These are phyloP conservation scores for Metrosideros polymorpha DNA, from an alignment of 441 rosid species.

Conservation along the genomic window DNA sequence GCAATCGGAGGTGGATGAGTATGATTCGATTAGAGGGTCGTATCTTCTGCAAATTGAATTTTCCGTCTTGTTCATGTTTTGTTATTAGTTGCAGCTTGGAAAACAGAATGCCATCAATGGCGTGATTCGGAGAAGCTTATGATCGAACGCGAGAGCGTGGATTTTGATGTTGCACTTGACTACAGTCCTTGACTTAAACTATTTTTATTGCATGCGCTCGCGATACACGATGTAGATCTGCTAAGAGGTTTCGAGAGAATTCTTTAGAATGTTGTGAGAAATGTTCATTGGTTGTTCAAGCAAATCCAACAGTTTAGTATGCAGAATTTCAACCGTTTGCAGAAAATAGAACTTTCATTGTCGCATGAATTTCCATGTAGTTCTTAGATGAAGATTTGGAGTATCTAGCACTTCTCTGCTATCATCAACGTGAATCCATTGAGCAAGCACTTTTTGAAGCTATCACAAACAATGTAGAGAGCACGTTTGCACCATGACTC, in stretches of 20 bases:
- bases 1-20: not conserved
- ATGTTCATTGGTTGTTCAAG: not conserved
- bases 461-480: not conserved
- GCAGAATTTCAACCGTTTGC: not conserved
- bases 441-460: not conserved
- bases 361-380: not conserved
- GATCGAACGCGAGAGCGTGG: not conserved
- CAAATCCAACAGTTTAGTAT: not conserved
- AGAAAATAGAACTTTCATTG: not conserved
- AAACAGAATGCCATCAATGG: not conserved
- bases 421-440: not conserved
- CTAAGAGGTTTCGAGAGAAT: not conserved
- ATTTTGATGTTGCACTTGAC: not conserved
- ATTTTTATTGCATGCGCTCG: not conserved
- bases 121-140: not conserved
- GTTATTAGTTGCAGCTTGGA: not conserved
- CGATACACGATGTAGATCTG: not conserved
- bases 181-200: not conserved
- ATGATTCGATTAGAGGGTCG: not conserved
- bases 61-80: not conserved
- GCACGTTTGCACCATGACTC: not conserved
- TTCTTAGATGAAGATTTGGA: not conserved
- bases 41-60: not conserved
- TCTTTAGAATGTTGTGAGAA: not conserved
- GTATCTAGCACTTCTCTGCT: not conserved